A percentile compares a stretch with the other conserved stretches of the same genome.
Evolutionary conservation across 1,139 yeast species (phyloP).

Genomic region (Sugiyamaella castrensis): DNA sequence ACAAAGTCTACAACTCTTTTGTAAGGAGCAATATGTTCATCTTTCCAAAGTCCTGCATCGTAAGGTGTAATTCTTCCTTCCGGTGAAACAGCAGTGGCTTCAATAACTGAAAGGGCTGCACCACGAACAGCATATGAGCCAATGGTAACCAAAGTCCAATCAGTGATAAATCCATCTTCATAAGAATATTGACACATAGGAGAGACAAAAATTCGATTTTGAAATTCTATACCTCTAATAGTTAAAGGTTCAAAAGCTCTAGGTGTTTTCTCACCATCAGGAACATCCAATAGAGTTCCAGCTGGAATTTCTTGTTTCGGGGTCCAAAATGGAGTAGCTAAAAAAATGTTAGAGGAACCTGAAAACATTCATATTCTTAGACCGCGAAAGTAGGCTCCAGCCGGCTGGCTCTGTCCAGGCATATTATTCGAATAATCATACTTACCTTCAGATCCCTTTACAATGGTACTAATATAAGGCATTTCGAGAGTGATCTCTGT

Average conservation of each 20-base stretch:
- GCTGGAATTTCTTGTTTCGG: slow-evolving; percentile 31
- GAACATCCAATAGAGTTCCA: slow-evolving; percentile 24
- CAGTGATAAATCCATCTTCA: slow-evolving; percentile 42
- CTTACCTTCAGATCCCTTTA: too few relatives aligned
- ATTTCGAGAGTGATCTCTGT: too few relatives aligned
- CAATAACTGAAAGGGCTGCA: slow-evolving; percentile 52
- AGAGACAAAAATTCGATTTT: slow-evolving; percentile 52
- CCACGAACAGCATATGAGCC: slow-evolving; percentile 42
- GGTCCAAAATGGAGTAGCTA: slow-evolving; percentile 14
- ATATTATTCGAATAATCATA: too few relatives aligned
- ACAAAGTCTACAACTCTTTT: slow-evolving; percentile 52
- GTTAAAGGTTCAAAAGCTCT: slow-evolving; percentile 43
- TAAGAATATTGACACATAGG: slow-evolving; percentile 62
- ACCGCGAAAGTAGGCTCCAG: too few relatives aligned
- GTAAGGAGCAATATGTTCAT: slow-evolving; percentile 48
- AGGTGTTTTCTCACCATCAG: slow-evolving; percentile 31
- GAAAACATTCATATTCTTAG: too few relatives aligned
- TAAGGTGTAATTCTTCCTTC: slow-evolving; percentile 44
- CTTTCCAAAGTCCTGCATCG: slow-evolving; percentile 52
- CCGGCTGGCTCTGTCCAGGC: too few relatives aligned
- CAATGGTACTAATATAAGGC: too few relatives aligned
- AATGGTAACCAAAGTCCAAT: slow-evolving; percentile 37
- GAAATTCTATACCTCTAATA: slow-evolving; percentile 41
- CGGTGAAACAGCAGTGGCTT: slow-evolving; percentile 49
- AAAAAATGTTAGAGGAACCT: background rate